Evolutionary conservation across 1,139 yeast species (phyloP).

Genomic region (Yamadazyma friedrichii): DNA sequence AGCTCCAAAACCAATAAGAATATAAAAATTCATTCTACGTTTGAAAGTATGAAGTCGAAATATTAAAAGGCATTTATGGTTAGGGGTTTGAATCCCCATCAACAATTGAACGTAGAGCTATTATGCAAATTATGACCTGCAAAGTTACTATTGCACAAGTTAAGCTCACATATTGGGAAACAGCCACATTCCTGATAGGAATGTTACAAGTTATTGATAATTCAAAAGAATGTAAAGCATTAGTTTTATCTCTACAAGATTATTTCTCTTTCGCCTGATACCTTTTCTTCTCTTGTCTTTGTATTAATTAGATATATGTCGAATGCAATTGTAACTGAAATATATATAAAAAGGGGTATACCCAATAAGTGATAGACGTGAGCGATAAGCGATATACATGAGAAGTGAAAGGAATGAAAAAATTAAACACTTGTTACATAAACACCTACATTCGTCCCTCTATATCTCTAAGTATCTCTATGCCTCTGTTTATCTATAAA

Average conservation of each 20-base stretch:
- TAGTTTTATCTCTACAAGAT: conserved; percentile 85
- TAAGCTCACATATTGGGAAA: conserved; percentile 97
- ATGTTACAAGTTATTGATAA: conserved; percentile 80
- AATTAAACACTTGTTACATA: too few species aligned
- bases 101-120: conserved; percentile 93
- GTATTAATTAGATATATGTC: too few species aligned
- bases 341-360: too few species aligned
- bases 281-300: too few species aligned
- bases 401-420: too few species aligned
- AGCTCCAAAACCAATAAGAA: conserved; percentile 43
- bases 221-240: conserved; percentile 71
- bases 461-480: too few species aligned
- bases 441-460: too few species aligned
- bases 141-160: conserved; percentile 96
- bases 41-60: conserved; percentile 78
- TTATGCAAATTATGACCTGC: conserved; percentile 86
- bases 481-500: too few species aligned
- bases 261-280: too few species aligned
- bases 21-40: conserved; percentile 61
- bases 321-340: too few species aligned
- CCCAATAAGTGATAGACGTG: too few species aligned
- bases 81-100: conserved; percentile 96
- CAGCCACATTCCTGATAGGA: conserved; percentile 94
- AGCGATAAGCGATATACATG: too few species aligned
- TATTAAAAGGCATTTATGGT: conserved; percentile 74